Evolutionary conservation across 139 green algal genomes (phyloP).

Genomic region (Chlorella sp.): DNA sequence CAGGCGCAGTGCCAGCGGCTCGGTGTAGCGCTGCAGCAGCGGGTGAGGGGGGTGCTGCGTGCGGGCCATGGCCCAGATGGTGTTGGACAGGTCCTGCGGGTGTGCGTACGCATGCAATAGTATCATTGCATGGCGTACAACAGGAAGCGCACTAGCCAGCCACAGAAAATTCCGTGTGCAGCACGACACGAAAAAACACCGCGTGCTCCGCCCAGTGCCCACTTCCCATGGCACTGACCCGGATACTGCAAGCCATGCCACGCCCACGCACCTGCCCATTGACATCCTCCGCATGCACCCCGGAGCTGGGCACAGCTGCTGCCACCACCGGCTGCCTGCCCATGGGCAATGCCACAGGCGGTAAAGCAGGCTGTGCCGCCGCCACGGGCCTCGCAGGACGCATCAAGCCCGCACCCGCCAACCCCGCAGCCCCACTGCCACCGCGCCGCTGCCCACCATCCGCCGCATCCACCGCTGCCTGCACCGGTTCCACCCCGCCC

Average conservation of each 20-base stretch:
- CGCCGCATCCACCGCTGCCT: too few species aligned
- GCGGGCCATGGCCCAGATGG: slow-evolving; percentile 20
- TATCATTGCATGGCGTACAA: not conserved
- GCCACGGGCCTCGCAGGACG: too few species aligned
- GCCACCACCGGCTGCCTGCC: too few species aligned
- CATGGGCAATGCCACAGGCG: too few species aligned
- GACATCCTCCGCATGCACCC: too few species aligned
- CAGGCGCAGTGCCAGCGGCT: not conserved
- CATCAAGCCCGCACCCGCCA: too few species aligned
- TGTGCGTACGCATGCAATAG: not conserved
- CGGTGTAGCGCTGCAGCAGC: slow-evolving; percentile 7
- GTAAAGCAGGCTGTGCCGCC: too few species aligned
- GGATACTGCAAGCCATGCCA: not conserved
- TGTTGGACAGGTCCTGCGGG: slow-evolving; percentile 18
- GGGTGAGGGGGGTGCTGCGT: not conserved
- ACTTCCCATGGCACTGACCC: not conserved
- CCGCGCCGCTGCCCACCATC: too few species aligned
- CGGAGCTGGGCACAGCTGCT: too few species aligned
- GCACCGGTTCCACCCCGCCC: too few species aligned
- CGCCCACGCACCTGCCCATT: not conserved
- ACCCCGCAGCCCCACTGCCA: too few species aligned
- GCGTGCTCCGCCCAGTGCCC: not conserved
- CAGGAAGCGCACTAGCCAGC: not conserved
- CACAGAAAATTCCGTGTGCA: not conserved
- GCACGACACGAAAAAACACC: not conserved